phyloP scores from a whole-genome alignment of 139 green algal genomes.

The Mesostigma viride region DNA sequence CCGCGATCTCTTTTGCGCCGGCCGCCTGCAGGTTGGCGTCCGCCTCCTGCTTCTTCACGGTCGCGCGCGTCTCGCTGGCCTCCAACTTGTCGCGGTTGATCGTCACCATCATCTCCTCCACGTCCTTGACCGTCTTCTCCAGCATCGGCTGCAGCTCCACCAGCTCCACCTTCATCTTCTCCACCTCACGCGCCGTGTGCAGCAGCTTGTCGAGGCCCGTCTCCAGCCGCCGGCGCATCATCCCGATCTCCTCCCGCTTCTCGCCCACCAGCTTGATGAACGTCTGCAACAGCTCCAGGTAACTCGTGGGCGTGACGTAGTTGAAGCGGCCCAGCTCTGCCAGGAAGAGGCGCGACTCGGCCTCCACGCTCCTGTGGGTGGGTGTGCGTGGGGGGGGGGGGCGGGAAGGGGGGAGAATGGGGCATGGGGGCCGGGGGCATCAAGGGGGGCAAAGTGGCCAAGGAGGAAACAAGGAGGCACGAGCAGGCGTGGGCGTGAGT shows the following conservation, averaged over 20 bases:
- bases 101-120: conserved; percentile 66
- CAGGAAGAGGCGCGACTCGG: conserved; percentile 41
- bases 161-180: conserved; percentile 64
- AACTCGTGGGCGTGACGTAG: conserved; percentile 40
- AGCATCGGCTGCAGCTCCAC: conserved; percentile 56
- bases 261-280: conserved; percentile 35
- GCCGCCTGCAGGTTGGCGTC: conserved; percentile 62
- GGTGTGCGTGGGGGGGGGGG: conserved; percentile 31
- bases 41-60: conserved; percentile 51
- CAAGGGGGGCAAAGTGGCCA: too few species aligned
- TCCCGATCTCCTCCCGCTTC: conserved; percentile 40
- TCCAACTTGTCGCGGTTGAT: conserved; percentile 59
- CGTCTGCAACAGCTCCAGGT: conserved; percentile 37
- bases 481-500: too few species aligned
- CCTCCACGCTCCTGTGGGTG: conserved; percentile 58
- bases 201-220: conserved; percentile 63
- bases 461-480: too few species aligned
- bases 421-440: too few species aligned
- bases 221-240: conserved; percentile 42
- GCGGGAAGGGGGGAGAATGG: not conserved
- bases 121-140: conserved; percentile 37
- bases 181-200: conserved; percentile 47
- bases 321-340: conserved; percentile 54
- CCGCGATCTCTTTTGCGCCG: conserved; percentile 34
- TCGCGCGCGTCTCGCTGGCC: conserved; percentile 51